Base-by-base conservation (phyloP, 2,329 filamentous ascomycete species). In the Ophiostoma sp. region DNA sequence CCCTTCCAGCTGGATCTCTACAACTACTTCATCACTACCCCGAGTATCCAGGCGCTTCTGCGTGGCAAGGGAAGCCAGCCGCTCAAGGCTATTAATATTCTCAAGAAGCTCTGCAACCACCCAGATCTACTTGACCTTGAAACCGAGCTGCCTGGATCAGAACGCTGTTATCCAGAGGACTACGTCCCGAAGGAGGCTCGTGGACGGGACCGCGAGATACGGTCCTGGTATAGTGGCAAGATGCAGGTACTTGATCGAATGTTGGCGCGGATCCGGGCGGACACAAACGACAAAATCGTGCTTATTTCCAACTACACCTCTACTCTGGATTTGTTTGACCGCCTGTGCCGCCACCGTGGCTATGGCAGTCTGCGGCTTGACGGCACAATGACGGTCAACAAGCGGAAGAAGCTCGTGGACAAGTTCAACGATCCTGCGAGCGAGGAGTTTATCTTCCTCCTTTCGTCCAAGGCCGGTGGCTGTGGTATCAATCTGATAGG, bases 31-130 rank as follows among this genome's bases (percentile, higher is more conserved):
- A 93, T 99, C 78, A 92, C 90, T 65, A 97, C 93, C 70, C 94
- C 95, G 0, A 92, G 96, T 70, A 98, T 99, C 75, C 93, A 96
- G 76, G 93, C 91, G 67, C 82, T 99, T 62, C 85, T 99, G 47
- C 88, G 91, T 72, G 95, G 95, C 70, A 98, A 97, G 78, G 94
- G 93, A 40, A 97, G 93, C 69, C 94, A 98, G 75, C 95, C 95
- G 1, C 83, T 99, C 64, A 98, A 98, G 78, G 95, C 95, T 7
- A 99, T 99, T 77, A 93, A 92, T 63, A 88, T 99, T 73, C 84
- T 99, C 75, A 99, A 99, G 80, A 99, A 99, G 78, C 88, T 99
- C 14, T 99, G 96, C 82, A 99, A 99, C 74, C 95, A 99, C 74
- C 95, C 95, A 0, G 95, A 99, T 76, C 85, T 99, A 3, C 85